phyloP scores from a whole-genome alignment of 148 eudicot species.

The Cornus kousa region DNA sequence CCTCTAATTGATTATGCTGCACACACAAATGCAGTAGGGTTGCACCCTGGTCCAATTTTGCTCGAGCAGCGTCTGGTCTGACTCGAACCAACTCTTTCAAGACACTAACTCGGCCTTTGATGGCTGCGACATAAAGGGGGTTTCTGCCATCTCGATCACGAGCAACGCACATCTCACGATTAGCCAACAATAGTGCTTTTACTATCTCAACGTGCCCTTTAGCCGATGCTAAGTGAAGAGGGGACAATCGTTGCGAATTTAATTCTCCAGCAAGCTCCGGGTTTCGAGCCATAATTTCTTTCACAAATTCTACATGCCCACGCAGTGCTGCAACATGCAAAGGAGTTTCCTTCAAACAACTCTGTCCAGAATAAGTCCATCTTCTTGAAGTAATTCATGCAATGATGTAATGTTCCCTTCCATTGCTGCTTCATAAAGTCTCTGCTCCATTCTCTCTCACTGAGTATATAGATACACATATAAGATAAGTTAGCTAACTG shows the following conservation, averaged over 20 bases:
- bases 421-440: constrained; percentile 1
- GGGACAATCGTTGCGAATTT: constrained; percentile 18
- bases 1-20: constrained; percentile 1
- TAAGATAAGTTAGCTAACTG: no score
- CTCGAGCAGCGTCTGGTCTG: neutral
- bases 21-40: constrained; percentile 12
- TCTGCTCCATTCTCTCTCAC: no score
- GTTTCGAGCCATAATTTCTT: neutral
- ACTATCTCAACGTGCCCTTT: constrained; percentile 19
- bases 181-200: neutral
- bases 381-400: neutral
- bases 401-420: neutral
- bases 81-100: neutral
- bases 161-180: constrained; percentile 21
- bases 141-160: constrained; percentile 22
- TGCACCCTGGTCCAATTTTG: neutral
- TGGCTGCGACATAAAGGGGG: constrained; percentile 39
- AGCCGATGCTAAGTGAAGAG: constrained; percentile 39
- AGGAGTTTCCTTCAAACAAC: constrained; percentile 1
- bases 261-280: constrained; percentile 3
- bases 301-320: neutral
- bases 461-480: no score
- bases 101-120: constrained; percentile 21
- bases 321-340: constrained; percentile 7
- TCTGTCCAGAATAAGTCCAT: constrained; percentile 1